Percentiles rank a stretch among this genome's conserved stretches.
Evolutionary conservation across 176 grass and related monocot genomes (phyloP).

Genomic region (Eremochloa ophiuroides): DNA sequence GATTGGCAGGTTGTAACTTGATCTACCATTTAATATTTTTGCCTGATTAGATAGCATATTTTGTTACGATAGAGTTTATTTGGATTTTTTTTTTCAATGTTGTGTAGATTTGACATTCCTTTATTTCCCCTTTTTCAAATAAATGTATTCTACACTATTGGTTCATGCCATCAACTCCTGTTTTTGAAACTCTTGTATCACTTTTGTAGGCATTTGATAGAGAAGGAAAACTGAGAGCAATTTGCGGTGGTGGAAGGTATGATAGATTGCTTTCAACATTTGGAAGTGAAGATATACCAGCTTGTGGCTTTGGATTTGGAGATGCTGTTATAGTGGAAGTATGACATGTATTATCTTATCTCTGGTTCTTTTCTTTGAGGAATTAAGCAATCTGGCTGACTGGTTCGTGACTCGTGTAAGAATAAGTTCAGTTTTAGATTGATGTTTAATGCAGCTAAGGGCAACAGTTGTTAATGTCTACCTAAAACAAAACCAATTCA

Average conservation of each 20-base stretch:
- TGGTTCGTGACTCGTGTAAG: neutral
- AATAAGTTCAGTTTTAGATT: neutral
- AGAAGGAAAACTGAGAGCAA: constrained; percentile 69
- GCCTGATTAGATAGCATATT: neutral
- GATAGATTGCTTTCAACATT: constrained; percentile 86
- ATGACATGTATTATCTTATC: constrained; percentile 28
- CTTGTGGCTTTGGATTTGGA: constrained; percentile 97
- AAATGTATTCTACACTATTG: neutral
- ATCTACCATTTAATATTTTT: neutral
- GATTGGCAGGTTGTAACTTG: neutral
- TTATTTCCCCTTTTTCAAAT: neutral
- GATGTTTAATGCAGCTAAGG: neutral
- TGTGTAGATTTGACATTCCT: neutral
- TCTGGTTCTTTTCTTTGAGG: neutral
- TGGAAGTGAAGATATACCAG: constrained; percentile 84
- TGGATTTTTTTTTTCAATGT: neutral
- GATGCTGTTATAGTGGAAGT: constrained; percentile 97
- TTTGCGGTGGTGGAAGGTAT: constrained; percentile 88
- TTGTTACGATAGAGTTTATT: neutral
- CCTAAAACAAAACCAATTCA: neutral
- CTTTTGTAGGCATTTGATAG: constrained; percentile 73
- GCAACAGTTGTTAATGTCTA: neutral
- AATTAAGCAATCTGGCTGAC: neutral
- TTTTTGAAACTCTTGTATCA: neutral
- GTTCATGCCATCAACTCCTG: neutral